Conservation (phyloP, 768 basidiomycete species). For the Omphalotus guepiniiformis region DNA sequence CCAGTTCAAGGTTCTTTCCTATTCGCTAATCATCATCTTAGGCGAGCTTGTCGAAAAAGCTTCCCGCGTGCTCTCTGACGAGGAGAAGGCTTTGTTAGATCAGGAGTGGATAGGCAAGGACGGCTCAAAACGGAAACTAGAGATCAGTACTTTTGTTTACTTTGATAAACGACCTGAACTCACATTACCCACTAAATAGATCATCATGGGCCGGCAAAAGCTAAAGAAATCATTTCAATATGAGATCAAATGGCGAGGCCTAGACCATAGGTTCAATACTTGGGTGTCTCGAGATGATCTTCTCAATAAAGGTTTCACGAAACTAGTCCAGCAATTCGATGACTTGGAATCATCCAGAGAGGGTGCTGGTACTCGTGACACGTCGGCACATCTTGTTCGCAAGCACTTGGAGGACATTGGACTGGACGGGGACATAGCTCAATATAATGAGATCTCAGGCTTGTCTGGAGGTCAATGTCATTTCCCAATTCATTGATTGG, state of each 20-base stretch:
- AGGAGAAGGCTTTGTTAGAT: constrained; percentile 75
- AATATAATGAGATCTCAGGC: constrained; percentile 95
- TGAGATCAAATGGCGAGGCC: constrained; percentile 82
- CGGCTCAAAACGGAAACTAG: constrained; percentile 86
- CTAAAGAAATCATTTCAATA: constrained; percentile 94
- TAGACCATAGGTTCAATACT: constrained; percentile 85
- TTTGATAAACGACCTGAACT: neutral
- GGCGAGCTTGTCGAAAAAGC: constrained; percentile 89
- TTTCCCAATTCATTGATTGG: constrained; percentile 10
- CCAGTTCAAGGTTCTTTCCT: constrained; percentile 11
- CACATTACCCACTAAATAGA: constrained; percentile 38
- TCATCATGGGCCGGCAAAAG: constrained; percentile 94
- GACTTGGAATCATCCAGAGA: constrained; percentile 95
- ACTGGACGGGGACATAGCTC: constrained; percentile 94
- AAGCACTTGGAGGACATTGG: constrained; percentile 95
- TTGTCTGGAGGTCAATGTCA: constrained; percentile 76
- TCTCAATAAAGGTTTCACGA: constrained; percentile 80
- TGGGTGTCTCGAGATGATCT: constrained; percentile 90
- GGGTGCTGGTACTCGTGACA: constrained; percentile 90
- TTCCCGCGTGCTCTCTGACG: constrained; percentile 85
- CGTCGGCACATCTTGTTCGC: constrained; percentile 72
- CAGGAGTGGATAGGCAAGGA: constrained; percentile 89
- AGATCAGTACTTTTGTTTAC: constrained; percentile 44
- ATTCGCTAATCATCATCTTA: constrained; percentile 23
- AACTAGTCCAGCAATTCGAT: constrained; percentile 91